Evolutionary conservation across 2,329 filamentous ascomycete genomes (phyloP).

Genomic region (Colletotrichum euphorbiae): DNA sequence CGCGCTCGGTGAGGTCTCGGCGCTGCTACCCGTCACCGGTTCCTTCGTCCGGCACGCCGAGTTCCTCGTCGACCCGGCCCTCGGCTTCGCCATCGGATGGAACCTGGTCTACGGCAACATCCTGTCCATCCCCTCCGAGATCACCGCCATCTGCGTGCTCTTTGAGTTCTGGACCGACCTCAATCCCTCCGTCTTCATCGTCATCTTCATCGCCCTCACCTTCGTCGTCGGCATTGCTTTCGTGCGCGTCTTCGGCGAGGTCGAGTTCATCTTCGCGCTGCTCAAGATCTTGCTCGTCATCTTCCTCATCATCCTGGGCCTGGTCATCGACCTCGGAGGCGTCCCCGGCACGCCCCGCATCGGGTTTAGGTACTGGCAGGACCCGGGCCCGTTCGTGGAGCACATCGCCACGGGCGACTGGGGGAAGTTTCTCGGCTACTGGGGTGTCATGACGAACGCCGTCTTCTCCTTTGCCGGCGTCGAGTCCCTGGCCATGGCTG

Average conservation of each 20-base stretch:
- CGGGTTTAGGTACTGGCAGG: conserved; percentile 42
- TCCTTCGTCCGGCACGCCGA: conserved; percentile 71
- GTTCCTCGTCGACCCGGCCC: conserved; percentile 71
- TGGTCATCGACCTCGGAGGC: conserved; percentile 51
- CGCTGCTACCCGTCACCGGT: conserved; percentile 71
- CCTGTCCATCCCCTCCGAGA: conserved; percentile 54
- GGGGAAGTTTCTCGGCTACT: conserved; percentile 48
- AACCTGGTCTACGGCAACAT: conserved; percentile 67
- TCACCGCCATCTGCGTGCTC: conserved; percentile 42
- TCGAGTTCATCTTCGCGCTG: conserved; percentile 68
- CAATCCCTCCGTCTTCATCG: conserved; percentile 42
- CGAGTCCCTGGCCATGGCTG: conserved; percentile 43
- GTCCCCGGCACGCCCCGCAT: conserved; percentile 43
- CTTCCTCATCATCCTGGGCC: conserved; percentile 73
- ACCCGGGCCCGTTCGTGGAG: conserved; percentile 67
- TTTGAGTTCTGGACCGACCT: conserved; percentile 44
- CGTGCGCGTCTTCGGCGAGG: conserved; percentile 60
- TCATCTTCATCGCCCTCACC: conserved; percentile 42
- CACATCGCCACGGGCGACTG: conserved; percentile 58
- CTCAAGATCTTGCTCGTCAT: conserved; percentile 66
- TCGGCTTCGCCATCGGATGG: conserved; percentile 66
- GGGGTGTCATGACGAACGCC: conserved; percentile 43
- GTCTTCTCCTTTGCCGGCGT: conserved; percentile 44
- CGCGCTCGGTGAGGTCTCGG: conserved; percentile 70
- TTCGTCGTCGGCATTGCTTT: conserved; percentile 40